Base-by-base conservation (phyloP, 805 yeast species). In the Zygosaccharomyces lentus region DNA sequence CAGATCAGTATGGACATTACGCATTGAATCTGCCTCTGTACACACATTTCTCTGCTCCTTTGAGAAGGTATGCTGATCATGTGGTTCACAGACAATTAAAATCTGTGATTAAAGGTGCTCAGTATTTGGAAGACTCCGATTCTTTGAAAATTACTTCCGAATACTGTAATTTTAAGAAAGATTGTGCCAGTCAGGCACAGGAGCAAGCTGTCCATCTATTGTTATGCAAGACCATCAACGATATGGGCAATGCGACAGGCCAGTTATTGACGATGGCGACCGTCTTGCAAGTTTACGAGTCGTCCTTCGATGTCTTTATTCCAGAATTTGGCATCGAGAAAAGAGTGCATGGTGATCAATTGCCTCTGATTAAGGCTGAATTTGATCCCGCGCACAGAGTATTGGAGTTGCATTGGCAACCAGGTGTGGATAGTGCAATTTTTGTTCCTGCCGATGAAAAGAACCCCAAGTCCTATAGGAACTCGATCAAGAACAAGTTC, bases 271-370 rank as follows among this genome's bases (percentile, higher is more conserved):
- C 89, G 32, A 81, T 82, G 78, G 97, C 95, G 12, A 80, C 88
- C 12, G 93, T 91, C 13, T 68, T 88, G 21, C 96, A 89, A 65
- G 97, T 91, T 8, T 90, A 91, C 64, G 98, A 93, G 67, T 87
- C 96, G 1, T 87, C 98, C 1, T 93, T 93, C 69, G 99, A 93
- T 65, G 91, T 90, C 2, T 79, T 85, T 54, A 73, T 90, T 51
- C 96, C 96, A 2, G 96, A 88, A 54, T 84, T 89, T 69, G 97
- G 97, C 36, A 85, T 90, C 56, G 97, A 90, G 63, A 90, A 90
- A 67, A 76, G 97, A 59, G 96, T 90, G 17, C 99, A 93, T 61
- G 97, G 98, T 23, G 99, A 93, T 67, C 98, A 93, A 67, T 72
- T 93, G 46, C 98, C 98, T 9, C 72, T 91, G 51, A 79, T 79